Evolutionary conservation across 1,139 yeast species (phyloP), one percentile per base, ranked within the genome.

Genomic region (Candida neerlandica): DNA sequence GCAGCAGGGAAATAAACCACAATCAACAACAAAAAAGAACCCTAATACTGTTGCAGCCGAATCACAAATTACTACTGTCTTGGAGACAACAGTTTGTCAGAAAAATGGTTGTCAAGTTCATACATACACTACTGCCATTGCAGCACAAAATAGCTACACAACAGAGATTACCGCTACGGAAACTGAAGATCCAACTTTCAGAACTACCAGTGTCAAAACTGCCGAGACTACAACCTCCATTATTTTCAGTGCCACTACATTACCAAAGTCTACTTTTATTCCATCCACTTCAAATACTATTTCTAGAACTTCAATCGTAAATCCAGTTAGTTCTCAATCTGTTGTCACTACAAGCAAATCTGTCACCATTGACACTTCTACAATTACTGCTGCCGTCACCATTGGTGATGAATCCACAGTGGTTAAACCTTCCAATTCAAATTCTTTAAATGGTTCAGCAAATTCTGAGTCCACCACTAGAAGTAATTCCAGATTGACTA

Each of bases 251-350:
- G 70, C 70, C 23, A 58, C 71, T 3, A 51, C 62, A 4, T 56
- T 56, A 1, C 69, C 66, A 9, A 45, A 55, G n/a, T 55, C 62
- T n/a, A 51, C 59, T 4, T 64, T 40, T 47, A 52, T 51, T 12
- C 60, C 64, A 5, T 35, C 58, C 2, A 56, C 68, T 37, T 43
- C 62, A 4, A 45, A 49, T 10, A 60, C 56, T 45, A 51, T 65
- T 14, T 49, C 65, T 33, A 53, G 65, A 3, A 53, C 56, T n/a
- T 61, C 70, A 1, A 55, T 55, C 29, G 49, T 57, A 27, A 58
- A 70, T 48, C 77, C 77, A 5, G 62, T 70, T 44, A 55, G 59
- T 11, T 62, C 73, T 5, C 58, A 62, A 10, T 46, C 64, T 5
- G 65, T 61, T 27, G 52, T 55, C 1, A 48, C 52, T 39, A 43